Evolutionary conservation across 441 rosid genomes (phyloP), one percentile per base, ranked within the genome.

Genomic region (Gossypium lobatum): DNA sequence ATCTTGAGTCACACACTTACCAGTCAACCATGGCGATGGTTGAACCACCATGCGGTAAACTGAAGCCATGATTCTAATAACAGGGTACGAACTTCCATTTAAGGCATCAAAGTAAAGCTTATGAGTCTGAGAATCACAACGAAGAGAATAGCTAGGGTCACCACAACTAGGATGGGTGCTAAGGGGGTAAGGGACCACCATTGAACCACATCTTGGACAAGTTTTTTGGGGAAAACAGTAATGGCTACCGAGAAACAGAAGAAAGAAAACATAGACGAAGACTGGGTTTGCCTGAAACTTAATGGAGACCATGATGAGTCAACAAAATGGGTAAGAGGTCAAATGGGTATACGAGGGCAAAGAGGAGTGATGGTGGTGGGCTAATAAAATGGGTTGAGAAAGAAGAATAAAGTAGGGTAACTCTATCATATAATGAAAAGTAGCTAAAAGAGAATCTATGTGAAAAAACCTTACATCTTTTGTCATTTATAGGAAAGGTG

Each of bases 151-250:
- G 52, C 75, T 39, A 1, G 84, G 84, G 45, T 89, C 84, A 45
- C 93, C 93, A 26, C 93, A 89, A 28, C 50, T 10, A 34, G 89
- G 80, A 52, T 63, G 55, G 17, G 91, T 89, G 83, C 94, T 89
- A 3, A 89, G 79, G 23, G 91, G 91, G 71, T 87, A 89, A 20
- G 91, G 89, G 31, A 89, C 79, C 20, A 75, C 64, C 2, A 78
- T 63, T 68, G 79, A 59, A 18, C 93, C 90, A 70, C 91, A 86
- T 79, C 71, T 83, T 14, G 87, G 87, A 77, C 89, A 85, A 9
- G 73, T 72, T 64, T 73, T 85, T 26, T 77, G 85, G 11, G 88
- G 60, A 69, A 52, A 75, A 76, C 78, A 75, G 20, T 52, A 23
- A 37, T 52, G 73, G 14, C 74, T 3, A 50, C 74, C 5, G 42